Evolutionary conservation across 1,139 yeast genomes (phyloP), one percentile per base, ranked within the genome.

Genomic region (Scheffersomyces lignicola): DNA sequence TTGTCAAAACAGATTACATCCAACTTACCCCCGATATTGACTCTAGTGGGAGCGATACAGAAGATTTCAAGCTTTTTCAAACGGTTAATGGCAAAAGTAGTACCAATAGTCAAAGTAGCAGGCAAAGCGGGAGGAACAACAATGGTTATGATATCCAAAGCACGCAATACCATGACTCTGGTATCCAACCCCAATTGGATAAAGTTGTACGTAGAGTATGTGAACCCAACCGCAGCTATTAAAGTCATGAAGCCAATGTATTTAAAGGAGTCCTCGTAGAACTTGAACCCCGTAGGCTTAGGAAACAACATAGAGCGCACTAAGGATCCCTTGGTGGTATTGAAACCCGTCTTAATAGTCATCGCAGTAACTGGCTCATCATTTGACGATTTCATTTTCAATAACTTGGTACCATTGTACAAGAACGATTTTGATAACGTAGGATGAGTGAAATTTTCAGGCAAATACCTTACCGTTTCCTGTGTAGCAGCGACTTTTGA

Each of bases 61-160:
- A 80, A 92, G 5, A 94, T 83, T 31, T 77, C 68, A 31, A 49
- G 42, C 39, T 73, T 65, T 42, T 87, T 80, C 43, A 94, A 67
- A 43, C 98, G 70, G 22, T 79, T 72, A 25, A 94, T 64, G 0
- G 98, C 95, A 65, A 94, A 89, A 42, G 92, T 88, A 0, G 97
- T 89, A 21, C 98, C 98, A 43, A 94, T 92, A 0, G 98, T 89
- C 41, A 92, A 67, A 0, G 98, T 94, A 0, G 98, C 98, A 0
- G 99, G 99, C 34, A 92, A 70, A 0, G 98, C 98, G 1, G 99
- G 99, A 2, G 99, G 99, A 2, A 92, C 96, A 9, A 94, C 98
- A 54, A 92, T 89, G 0, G 99, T 92, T 37, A 92, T 84, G 38
- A 92, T 78, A 62, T 92, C 99, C 41, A 94, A 66, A 0, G 97